Base-by-base conservation (phyloP, 768 basidiomycete genomes). In the Kwoniella sp. region DNA sequence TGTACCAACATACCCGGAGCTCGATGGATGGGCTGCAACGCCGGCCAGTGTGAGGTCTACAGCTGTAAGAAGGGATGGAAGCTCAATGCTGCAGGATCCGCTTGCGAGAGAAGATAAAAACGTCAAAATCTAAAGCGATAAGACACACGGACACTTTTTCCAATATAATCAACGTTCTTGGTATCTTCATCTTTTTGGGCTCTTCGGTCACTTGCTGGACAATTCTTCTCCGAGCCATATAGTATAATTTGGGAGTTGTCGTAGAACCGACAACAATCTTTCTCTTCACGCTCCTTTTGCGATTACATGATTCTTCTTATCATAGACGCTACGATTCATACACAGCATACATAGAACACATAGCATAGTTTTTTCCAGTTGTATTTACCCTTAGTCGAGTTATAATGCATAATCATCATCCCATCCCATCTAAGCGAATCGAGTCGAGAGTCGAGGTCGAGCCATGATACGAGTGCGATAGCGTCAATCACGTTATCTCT, bases 11-110 rank as follows among this genome's bases (percentile, higher is more conserved):
- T 92, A 70, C 66, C 81, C 51, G 86, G 87, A 53, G 87, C 85
- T 22, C 86, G 86, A 85, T 87, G 87, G 74, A 88, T 90, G 72
- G 86, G 85, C n/a, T 93, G 90, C 79, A 84, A 86, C 22, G 51
- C 38, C 1, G 79, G 79, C 13, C 51, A 65, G 55, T 82, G 82
- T 60, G 67, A 78, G 63, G 79, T 82, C 56, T 74, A 77, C 65
- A 72, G 72, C 13, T 81, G 79, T 66, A 58, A 61, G 31, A 55
- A 48, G 8, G 79, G 79, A 2, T 76, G 67, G 68, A 60, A 45
- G 22, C 45, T 66, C 47, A 67, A 65, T 15, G 54, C 20, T 11
- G 59, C 61, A 25, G 66, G 66, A 12, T 52, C 60, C 5, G 55
- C 66, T 41, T 67, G 66, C 38, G 48, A 57, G 29, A 58, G 51